Base-by-base conservation (phyloP, 768 basidiomycete genomes). In the Kwoniella pini region DNA sequence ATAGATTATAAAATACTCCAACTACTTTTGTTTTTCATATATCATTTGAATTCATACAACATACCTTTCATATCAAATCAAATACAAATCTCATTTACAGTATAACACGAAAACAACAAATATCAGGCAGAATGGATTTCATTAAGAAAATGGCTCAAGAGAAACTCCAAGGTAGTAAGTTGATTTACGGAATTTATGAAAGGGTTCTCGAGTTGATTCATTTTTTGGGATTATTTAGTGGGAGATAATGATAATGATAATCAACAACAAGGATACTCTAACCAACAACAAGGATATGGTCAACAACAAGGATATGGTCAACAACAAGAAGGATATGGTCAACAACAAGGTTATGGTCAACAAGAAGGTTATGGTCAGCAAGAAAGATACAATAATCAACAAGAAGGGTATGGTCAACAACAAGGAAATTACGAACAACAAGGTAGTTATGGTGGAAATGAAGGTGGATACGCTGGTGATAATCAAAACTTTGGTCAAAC, bases 61-160 rank as follows among this genome's bases (percentile, higher is more conserved):
- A n/a, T n/a, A n/a, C n/a, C n/a, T n/a, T n/a, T n/a, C n/a, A n/a
- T n/a, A n/a, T n/a, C n/a, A n/a, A n/a, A 33, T 40, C 52, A 44
- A 49, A 19, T 31, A 57, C 55, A 62, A 22, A 28, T 19, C 33
- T 36, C 19, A 42, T 6, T 42, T 42, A 9, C 40, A 42, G 6
- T 6, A 50, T 50, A 30, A 50, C 48, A 50, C 48, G 48, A 40
- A 55, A 22, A 33, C 48, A 63, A 31, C 39, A 54, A n/a, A 54
- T 40, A 24, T 7, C 42, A 54, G 53, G 44, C 48, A 60, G 27
- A 52, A 75, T 60, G 89, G 88, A 89, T 62, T 82, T 75, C 60
- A 83, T 90, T 69, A 82, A 88, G 36, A 85, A 84, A 59, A 76
- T 90, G 67, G 90, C 88, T 10, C 87, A 89, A 78, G 77, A 90